Base-by-base conservation (phyloP, 805 yeast species). In the Candida dajiaensis region DNA sequence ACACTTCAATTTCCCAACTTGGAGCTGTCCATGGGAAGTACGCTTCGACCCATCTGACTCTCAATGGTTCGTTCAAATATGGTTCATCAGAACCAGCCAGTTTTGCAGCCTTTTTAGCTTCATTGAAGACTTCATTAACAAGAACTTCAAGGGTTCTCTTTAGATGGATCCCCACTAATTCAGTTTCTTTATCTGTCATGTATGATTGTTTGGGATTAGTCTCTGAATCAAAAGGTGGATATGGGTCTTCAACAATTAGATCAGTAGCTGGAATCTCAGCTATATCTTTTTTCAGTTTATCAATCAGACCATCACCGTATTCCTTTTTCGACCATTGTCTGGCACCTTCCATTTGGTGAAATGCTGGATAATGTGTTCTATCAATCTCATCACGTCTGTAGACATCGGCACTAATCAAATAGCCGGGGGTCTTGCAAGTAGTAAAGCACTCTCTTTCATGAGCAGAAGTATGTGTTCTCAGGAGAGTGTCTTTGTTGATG, bases 1-100 rank as follows among this genome's bases (percentile, higher is more conserved):
- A 89, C 5, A 94, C 96, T 67, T 94, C 99, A 55, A 95, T 89
- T 61, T 94, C 97, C 95, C 96, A 94, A 38, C 96, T 86, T 4
- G 99, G 99, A 1, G 96, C 81, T 3, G 99, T 94, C 97, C 98
- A 94, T 4, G 99, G 99, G 70, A 94, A 94, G 59, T 82, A 88
- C 0, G 94, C 95, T 58, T 88, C 95, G 29, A 89, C 85, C 99
- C 99, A 94, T 55, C 98, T 76, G 18, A 90, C 86, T 59, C 78
- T 83, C 50, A 94, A 72, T 7, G 96, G 96, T 55, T 82, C 84
- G 49, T 80, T 74, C 51, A 82, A 64, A 54, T 81, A 83, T 6
- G 76, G 80, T 45, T 77, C 80, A 1, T 71, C 66, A 1, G 79
- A 71, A 0, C 89, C 89, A 0, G 84, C 80, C 19, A 70, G 56